Percentiles rank a stretch among this genome's conserved stretches.
Evolutionary conservation across 306 rosid species (phyloP).

Genomic region (Chamaecrista fasciculata): DNA sequence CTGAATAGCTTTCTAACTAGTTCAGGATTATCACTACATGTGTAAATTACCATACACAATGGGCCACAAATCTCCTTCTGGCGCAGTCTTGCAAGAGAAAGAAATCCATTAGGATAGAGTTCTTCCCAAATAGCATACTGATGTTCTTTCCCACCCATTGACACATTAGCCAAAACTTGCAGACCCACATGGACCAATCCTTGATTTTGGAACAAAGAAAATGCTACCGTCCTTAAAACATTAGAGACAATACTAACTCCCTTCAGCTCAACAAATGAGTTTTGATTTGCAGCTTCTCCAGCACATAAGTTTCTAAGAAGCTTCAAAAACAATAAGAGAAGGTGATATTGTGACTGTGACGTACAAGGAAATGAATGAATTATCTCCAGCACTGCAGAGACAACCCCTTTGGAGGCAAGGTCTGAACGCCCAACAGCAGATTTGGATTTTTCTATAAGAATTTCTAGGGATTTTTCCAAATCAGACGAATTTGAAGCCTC

Average conservation of each 20-base stretch:
- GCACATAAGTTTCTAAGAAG: constrained; percentile 72
- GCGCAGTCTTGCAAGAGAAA: constrained; percentile 44
- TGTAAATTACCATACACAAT: constrained; percentile 64
- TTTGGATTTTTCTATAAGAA: constrained; percentile 46
- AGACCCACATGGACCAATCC: constrained; percentile 53
- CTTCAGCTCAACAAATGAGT: constrained; percentile 48
- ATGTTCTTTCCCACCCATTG: constrained; percentile 64
- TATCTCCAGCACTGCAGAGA: constrained; percentile 41
- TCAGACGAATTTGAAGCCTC: constrained; percentile 40
- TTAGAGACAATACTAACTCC: constrained; percentile 44
- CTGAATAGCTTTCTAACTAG: constrained; percentile 36
- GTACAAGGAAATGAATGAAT: constrained; percentile 25
- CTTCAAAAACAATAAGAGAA: constrained; percentile 47
- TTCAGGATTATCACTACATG: constrained; percentile 50
- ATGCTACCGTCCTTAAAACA: constrained; percentile 41
- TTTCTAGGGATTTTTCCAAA: constrained; percentile 41
- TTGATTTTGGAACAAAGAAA: constrained; percentile 31
- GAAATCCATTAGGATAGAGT: constrained; percentile 44
- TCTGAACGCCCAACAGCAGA: constrained; percentile 43
- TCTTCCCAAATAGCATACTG: constrained; percentile 59
- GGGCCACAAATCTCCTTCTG: constrained; percentile 57
- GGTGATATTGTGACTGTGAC: constrained; percentile 4
- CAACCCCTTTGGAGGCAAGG: constrained; percentile 44
- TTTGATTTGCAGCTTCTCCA: constrained; percentile 55
- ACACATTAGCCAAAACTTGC: constrained; percentile 79